These are phyloP conservation scores for Asclepias syriaca DNA, from an alignment of 257 asterid species.

Conservation along the genomic window DNA sequence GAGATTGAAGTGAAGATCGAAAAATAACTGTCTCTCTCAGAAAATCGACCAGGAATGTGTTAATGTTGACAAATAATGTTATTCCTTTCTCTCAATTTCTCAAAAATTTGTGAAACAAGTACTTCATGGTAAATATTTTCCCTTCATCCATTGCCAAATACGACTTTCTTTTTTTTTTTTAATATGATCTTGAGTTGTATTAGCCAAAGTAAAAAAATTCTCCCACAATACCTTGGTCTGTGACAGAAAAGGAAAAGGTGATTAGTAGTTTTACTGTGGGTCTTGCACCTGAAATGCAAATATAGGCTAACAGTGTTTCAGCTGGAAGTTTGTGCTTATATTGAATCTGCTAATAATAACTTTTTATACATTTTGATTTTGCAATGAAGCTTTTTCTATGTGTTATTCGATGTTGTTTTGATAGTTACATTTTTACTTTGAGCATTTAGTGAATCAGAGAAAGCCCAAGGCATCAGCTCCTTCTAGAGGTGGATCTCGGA, in stretches of 20 bases:
- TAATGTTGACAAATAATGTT: background rate
- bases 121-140: background rate
- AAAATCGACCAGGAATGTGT: background rate
- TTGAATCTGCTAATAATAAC: background rate
- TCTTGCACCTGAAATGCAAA: background rate
- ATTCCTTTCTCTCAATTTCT: background rate
- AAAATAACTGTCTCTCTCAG: background rate
- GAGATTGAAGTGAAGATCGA: background rate
- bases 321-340: background rate
- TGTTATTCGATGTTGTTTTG: background rate
- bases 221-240: too few species aligned
- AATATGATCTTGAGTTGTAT: background rate
- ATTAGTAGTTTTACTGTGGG: background rate
- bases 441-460: conserved; percentile 47
- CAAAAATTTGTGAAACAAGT: background rate
- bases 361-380: background rate
- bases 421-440: background rate
- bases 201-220: background rate
- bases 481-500: conserved; percentile 57
- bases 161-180: too few species aligned
- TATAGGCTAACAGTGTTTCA: background rate
- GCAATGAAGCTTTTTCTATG: background rate
- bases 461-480: conserved; percentile 57
- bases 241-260: background rate
- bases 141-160: background rate